Base-by-base conservation (phyloP, 768 basidiomycete species). In the Russula sp. region DNA sequence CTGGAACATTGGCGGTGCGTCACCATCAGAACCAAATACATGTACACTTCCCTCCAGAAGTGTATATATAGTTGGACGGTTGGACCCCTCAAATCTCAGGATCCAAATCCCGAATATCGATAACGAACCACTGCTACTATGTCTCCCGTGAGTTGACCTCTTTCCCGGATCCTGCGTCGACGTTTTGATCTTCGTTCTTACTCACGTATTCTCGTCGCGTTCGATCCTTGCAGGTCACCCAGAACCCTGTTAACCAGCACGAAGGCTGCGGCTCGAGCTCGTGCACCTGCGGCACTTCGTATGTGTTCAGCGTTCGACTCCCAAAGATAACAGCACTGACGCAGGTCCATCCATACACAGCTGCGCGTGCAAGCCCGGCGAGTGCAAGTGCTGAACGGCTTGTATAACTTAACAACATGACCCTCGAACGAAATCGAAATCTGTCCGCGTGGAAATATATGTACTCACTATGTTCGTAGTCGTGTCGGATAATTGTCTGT, bases 341-440 rank as follows among this genome's bases (percentile, higher is more conserved):
- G 5, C 26, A 20, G 2, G 16, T 49, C 6, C 38, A 18, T 40
- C 1, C 38, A 18, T 40, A 40, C 38, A 14, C 46, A 62, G 61
- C 30, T 56, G 61, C 22, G 0, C 5, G 36, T 57, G 61, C 61
- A 28, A 48, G 7, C 30, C 34, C 2, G 61, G 61, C 4, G 34
- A 49, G 5, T 62, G 61, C 61, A 62, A 62, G 13, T 62, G 61
- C 46, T 62, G 44, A 62, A 18, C 20, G 20, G 14, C 24, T 18
- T 7, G n/a, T 14, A 40, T 40, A 18, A 40, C 22, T 5, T 44
- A 34, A 61, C 18, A 6, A 10, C 20, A 18, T 24, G 22, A 54
- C n/a, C 40, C 42, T 26, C n/a, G n/a, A 16, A 40, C 14, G 16
- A 40, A 40, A 40, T 40, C 5, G 38, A 40, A 18, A 16, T 18